A percentile compares a stretch with the other conserved stretches of the same genome.
phyloP scores from a whole-genome alignment of 192 early-diverging fungal genomes.

The Backusella mclennaniae region DNA sequence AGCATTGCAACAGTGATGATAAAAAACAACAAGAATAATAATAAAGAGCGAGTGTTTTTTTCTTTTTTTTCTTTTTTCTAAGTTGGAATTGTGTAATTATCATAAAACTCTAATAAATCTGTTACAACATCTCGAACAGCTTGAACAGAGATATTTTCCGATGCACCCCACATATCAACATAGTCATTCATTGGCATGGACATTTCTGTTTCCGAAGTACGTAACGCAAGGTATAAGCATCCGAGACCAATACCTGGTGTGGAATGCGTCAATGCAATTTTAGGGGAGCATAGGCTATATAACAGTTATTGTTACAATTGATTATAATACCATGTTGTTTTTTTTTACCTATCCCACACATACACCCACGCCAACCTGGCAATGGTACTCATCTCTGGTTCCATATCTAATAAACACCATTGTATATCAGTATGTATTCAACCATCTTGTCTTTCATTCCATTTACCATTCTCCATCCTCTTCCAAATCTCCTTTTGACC shows the following conservation, averaged over 20 bases:
- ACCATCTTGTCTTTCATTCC: not conserved
- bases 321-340: not conserved
- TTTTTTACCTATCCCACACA: constrained; percentile 35
- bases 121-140: constrained; percentile 22
- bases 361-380: constrained; percentile 35
- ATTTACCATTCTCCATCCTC: constrained; percentile 19
- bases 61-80: not conserved
- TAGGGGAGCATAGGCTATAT: constrained; percentile 27
- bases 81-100: not conserved
- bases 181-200: constrained; percentile 31
- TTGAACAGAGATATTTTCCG: constrained; percentile 30
- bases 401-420: constrained; percentile 10
- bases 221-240: constrained; percentile 34
- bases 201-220: constrained; percentile 18
- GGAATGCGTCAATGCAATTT: constrained; percentile 26
- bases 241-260: constrained; percentile 29
- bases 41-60: not conserved
- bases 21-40: not conserved
- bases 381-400: constrained; percentile 27
- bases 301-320: not conserved
- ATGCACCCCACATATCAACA: constrained; percentile 35
- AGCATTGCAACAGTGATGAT: not conserved
- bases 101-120: constrained; percentile 22
- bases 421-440: not conserved
- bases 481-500: constrained; percentile 24